Percentiles rank a stretch among this genome's conserved stretches.
Conservation (phyloP, 164 flowering plant species). For the Vitis riparia region DNA sequence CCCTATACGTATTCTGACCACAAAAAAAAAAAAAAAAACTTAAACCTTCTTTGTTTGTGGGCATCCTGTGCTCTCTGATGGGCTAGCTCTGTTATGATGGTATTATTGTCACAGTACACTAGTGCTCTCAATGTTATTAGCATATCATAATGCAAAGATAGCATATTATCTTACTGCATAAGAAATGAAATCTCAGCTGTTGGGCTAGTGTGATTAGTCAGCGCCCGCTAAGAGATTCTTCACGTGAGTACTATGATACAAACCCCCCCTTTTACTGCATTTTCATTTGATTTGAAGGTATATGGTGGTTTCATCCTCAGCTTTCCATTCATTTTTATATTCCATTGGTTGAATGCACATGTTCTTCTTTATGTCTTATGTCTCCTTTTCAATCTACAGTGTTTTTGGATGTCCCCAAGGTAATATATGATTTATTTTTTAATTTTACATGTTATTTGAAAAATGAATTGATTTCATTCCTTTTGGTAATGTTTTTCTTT, state of each 20-base stretch:
- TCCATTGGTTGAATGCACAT: slow-evolving; percentile 8
- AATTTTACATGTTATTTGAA: not conserved
- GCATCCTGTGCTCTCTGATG: no score
- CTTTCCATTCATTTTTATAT: slow-evolving; percentile 16
- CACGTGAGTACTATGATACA: slow-evolving; percentile 17
- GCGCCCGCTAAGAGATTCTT: slow-evolving; percentile 4
- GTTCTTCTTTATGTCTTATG: not conserved
- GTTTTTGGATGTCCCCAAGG: not conserved
- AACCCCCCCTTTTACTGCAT: slow-evolving; percentile 11
- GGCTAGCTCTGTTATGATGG: no score
- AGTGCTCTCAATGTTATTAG: slow-evolving; percentile 1
- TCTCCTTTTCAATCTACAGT: not conserved
- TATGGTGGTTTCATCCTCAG: slow-evolving; percentile 24
- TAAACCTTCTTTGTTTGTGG: no score
- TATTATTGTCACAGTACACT: no score
- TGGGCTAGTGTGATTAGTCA: slow-evolving; percentile 16
- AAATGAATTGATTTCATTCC: no score
- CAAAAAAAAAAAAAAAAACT: no score
- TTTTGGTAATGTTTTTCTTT: no score
- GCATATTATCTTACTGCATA: no score
- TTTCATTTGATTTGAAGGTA: slow-evolving; percentile 9
- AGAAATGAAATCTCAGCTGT: no score
- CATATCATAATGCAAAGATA: slow-evolving; percentile 11
- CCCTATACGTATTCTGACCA: no score
- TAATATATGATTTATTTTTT: not conserved